Evolutionary conservation across 352 stramenopile species (phyloP).

Genomic region (Saprolegnia parasitica): DNA sequence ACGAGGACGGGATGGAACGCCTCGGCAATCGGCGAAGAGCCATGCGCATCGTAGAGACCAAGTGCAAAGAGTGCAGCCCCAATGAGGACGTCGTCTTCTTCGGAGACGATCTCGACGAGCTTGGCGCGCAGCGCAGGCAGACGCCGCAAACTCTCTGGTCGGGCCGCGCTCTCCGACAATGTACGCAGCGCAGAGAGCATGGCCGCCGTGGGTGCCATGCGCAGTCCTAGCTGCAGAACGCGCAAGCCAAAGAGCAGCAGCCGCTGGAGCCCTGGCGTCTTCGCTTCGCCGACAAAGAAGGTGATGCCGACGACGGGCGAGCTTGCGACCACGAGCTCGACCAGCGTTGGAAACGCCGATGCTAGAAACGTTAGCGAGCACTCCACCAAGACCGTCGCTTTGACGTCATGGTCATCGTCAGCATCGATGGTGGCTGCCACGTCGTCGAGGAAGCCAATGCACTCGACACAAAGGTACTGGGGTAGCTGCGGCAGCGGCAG

Average conservation of each 20-base stretch:
- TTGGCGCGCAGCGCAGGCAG: neutral
- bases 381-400: too few species aligned
- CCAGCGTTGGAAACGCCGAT: too few species aligned
- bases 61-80: neutral
- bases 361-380: too few species aligned
- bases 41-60: neutral
- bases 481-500: too few species aligned
- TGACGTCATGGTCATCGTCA: too few species aligned
- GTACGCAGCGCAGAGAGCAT: neutral
- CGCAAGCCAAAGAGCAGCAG: constrained; percentile 8
- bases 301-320: neutral
- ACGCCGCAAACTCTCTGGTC: too few species aligned
- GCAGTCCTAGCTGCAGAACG: neutral
- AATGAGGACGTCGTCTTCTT: constrained; percentile 24
- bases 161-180: neutral
- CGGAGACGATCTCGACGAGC: neutral
- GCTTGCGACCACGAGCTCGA: too few species aligned
- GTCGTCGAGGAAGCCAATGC: too few species aligned
- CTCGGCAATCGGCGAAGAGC: neutral
- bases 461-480: too few species aligned
- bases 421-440: too few species aligned
- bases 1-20: neutral
- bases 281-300: constrained; percentile 7
- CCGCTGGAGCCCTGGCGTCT: neutral
- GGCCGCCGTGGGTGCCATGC: neutral